Evolutionary conservation across 805 yeast genomes (phyloP).

Genomic region (Metschnikowia lochheadii): DNA sequence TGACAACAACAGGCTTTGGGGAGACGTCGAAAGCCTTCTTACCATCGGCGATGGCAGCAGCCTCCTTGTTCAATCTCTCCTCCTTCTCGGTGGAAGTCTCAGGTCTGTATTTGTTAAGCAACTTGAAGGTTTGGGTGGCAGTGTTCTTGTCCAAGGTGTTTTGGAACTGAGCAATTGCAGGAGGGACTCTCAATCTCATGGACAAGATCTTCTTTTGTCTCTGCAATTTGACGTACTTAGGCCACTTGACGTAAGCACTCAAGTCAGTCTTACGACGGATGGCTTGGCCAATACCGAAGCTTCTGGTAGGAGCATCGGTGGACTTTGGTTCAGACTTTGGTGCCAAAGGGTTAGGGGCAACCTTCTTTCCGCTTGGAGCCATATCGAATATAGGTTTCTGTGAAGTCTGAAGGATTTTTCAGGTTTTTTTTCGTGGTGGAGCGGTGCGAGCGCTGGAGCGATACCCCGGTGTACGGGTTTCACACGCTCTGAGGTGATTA

Average conservation of each 20-base stretch:
- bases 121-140: constrained; percentile 94
- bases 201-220: constrained; percentile 97
- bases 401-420: constrained; percentile 4
- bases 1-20: constrained; percentile 93
- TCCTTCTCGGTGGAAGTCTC: constrained; percentile 97
- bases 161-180: constrained; percentile 96
- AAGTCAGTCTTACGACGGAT: constrained; percentile 95
- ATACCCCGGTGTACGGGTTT: constrained; percentile 14
- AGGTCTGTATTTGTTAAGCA: constrained; percentile 98
- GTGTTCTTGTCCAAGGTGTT: constrained; percentile 97
- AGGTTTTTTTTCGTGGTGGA: constrained; percentile 6
- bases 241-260: constrained; percentile 98
- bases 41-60: constrained; percentile 98
- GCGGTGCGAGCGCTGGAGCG: constrained; percentile 6
- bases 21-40: constrained; percentile 95
- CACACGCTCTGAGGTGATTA: background rate
- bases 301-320: constrained; percentile 43
- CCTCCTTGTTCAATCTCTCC: constrained; percentile 98
- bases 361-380: constrained; percentile 63
- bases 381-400: constrained; percentile 18
- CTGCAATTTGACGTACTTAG: constrained; percentile 96
- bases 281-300: constrained; percentile 95
- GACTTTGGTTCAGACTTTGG: constrained; percentile 45
- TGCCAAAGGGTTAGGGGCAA: constrained; percentile 98
- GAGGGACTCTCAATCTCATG: constrained; percentile 98